Base-by-base conservation (phyloP, 257 asterid species). In the Marsdenia floribunda region DNA sequence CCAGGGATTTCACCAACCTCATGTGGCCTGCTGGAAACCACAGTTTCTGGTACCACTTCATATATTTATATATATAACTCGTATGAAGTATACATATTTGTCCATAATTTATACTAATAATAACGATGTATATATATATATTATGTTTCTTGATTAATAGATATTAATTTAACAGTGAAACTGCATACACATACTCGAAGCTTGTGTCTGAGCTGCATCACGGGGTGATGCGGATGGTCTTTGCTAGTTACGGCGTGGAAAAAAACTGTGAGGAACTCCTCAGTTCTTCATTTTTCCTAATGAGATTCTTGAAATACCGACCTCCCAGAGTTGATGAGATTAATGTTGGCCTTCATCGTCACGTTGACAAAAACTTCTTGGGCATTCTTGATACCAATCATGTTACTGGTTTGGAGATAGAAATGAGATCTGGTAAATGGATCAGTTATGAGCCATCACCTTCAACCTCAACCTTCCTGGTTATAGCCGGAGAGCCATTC, bases 401-500 rank as follows among this genome's bases (percentile, higher is more conserved):
- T 67, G 79, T 89, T 1, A 80, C 84, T 78, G 97, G 97, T 21
- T 71, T 91, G 73, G 92, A 89, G 83, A 84, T 91, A 52, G 83
- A 82, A 78, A 78, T 85, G 44, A 78, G 82, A 71, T 86, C 87
- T 63, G 97, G 97, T 1, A 79, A 85, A 12, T 89, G 93, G 92
- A 86, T 88, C 52, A 66, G 73, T 47, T 94, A 86, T 76, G 78
- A 73, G 12, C 87, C 86, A 42, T 78, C 88, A 11, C 84, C 86
- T 46, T 77, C 88, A 3, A 82, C 84, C 50, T 85, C 90, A 1
- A 88, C 96, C 24, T 26, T 86, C 14, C 77, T 89, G 16, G 92
- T 91, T 81, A 86, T 91, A 87, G 93, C 93, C 0, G 97, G 96
- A 2, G 97, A 91, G 26, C 92, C 93, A 0, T 83, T 89, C 33